These are phyloP conservation scores for Dioszegia hungarica DNA, from an alignment of 768 basidiomycete species.

Conservation along the genomic window DNA sequence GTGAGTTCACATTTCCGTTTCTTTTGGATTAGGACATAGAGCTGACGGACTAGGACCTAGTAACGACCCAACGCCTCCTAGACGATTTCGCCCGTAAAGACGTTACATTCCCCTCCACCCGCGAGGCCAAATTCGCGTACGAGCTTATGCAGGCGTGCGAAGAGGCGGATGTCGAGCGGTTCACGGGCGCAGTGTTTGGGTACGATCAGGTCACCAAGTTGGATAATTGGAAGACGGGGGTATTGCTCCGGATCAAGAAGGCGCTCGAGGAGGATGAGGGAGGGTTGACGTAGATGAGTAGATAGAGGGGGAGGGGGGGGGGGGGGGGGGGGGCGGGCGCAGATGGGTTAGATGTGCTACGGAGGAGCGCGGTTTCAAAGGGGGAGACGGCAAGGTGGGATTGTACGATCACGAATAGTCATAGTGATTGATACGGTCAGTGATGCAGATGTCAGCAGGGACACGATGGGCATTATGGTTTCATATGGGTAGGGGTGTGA, in stretches of 20 bases:
- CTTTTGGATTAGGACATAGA: too few relatives aligned
- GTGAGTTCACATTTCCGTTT: constrained; percentile 56
- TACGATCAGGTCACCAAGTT: constrained; percentile 88
- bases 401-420: too few relatives aligned
- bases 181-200: constrained; percentile 79
- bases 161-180: constrained; percentile 64
- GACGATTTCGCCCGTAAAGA: constrained; percentile 75
- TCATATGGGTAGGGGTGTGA: too few relatives aligned
- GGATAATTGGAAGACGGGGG: constrained; percentile 92
- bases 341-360: too few relatives aligned
- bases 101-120: constrained; percentile 74
- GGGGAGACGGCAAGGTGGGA: too few relatives aligned
- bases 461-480: too few relatives aligned
- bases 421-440: too few relatives aligned
- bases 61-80: constrained; percentile 75
- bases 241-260: constrained; percentile 86
- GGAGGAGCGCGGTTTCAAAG: too few relatives aligned
- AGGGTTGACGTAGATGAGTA: constrained; percentile 45
- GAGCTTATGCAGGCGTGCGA: constrained; percentile 73
- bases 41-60: constrained; percentile 61
- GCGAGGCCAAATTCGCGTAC: constrained; percentile 84
- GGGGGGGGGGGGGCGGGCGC: neutral
- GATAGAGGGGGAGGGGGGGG: neutral
- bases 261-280: constrained; percentile 61
- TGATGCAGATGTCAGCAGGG: too few relatives aligned